phyloP scores from a whole-genome alignment of 2,329 filamentous ascomycete species.

The Trichoderma afroharzianum region DNA sequence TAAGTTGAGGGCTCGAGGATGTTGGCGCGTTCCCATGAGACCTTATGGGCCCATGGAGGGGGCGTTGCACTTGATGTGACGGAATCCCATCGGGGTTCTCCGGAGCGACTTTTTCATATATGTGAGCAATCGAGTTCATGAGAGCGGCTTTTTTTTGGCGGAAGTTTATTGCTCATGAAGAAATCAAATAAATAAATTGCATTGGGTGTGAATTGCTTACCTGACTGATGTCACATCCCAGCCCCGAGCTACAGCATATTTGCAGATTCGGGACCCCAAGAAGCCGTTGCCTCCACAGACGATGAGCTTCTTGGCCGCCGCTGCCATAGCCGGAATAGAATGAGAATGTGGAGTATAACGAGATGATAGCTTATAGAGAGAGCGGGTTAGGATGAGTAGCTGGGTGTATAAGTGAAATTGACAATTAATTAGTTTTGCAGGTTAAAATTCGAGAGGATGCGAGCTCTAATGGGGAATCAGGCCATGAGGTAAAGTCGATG shows the following conservation, averaged over 20 bases:
- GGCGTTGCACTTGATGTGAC: constrained; percentile 68
- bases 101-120: constrained; percentile 66
- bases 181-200: not conserved
- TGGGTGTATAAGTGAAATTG: not conserved
- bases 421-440: not conserved
- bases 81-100: constrained; percentile 78
- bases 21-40: constrained; percentile 85
- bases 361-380: not conserved
- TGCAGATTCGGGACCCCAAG: constrained; percentile 84
- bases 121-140: constrained; percentile 6
- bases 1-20: constrained; percentile 82
- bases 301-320: constrained; percentile 69
- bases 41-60: constrained; percentile 76
- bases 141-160: not conserved
- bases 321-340: not conserved
- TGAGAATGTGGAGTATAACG: not conserved
- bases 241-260: constrained; percentile 75
- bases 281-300: constrained; percentile 95
- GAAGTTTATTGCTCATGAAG: not conserved
- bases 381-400: not conserved
- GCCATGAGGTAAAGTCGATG: constrained; percentile 19
- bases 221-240: constrained; percentile 94
- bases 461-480: not conserved
- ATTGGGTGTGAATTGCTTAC: constrained; percentile 43
- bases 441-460: not conserved